A percentile compares a stretch with the other conserved stretches of the same genome.
Evolutionary conservation across 192 early-diverging fungal species (phyloP).

Genomic region (Backusella morwellensis): DNA sequence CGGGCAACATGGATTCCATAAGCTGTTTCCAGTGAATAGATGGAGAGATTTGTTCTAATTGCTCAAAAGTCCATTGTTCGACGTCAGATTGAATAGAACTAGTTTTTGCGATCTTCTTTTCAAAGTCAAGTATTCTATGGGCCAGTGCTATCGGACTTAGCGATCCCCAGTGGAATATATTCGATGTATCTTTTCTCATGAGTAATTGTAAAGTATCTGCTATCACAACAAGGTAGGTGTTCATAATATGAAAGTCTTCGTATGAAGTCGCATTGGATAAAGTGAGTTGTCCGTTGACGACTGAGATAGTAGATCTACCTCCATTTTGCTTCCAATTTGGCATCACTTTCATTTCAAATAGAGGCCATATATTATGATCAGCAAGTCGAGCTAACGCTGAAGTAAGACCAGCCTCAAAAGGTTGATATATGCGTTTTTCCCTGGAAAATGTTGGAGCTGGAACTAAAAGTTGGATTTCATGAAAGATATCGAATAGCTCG

Average conservation of each 20-base stretch:
- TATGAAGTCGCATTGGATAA: conserved; percentile 64
- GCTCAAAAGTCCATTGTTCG: conserved; percentile 6
- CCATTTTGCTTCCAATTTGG: conserved; percentile 53
- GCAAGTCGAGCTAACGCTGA: neutral
- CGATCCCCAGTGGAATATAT: conserved; percentile 19
- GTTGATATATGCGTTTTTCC: neutral
- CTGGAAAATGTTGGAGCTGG: neutral
- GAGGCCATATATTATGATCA: conserved; percentile 20
- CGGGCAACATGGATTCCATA: neutral
- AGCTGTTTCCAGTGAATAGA: conserved; percentile 3
- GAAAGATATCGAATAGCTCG: conserved; percentile 39
- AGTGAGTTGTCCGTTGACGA: conserved; percentile 54
- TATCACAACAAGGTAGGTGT: conserved; percentile 42
- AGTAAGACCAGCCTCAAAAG: neutral
- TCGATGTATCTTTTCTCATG: conserved; percentile 11
- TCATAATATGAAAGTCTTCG: conserved; percentile 44
- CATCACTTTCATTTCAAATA: conserved; percentile 50
- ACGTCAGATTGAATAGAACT: neutral
- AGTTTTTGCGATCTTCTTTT: conserved; percentile 47
- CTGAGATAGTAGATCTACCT: conserved; percentile 36
- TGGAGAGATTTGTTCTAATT: neutral
- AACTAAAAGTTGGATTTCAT: conserved; percentile 36
- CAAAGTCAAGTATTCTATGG: conserved; percentile 56
- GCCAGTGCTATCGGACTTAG: conserved; percentile 36
- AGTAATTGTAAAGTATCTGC: conserved; percentile 45